A percentile compares a stretch with the other conserved stretches of the same genome.
These are phyloP conservation scores for Aquilaria sinensis DNA, from an alignment of 345 rosid species.

Conservation along the genomic window DNA sequence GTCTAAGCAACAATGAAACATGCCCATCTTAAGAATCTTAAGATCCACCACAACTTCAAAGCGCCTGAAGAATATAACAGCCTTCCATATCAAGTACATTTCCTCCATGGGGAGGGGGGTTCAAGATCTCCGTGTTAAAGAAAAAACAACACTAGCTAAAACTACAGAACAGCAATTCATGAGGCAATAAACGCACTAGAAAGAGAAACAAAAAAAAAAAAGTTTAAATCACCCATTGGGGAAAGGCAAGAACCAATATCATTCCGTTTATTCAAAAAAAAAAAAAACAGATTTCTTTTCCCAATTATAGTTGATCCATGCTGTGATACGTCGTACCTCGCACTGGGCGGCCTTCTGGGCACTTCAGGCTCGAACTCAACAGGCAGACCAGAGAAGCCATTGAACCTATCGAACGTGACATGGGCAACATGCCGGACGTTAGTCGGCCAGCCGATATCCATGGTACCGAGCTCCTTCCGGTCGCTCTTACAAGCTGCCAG, in stretches of 20 bases:
- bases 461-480: conserved; percentile 47
- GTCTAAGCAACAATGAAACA: neutral
- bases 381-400: conserved; percentile 90
- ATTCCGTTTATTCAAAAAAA: no score
- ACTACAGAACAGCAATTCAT: no score
- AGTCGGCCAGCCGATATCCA: conserved; percentile 89
- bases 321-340: conserved; percentile 42
- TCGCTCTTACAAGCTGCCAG: conserved; percentile 56
- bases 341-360: conserved; percentile 78
- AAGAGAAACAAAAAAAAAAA: neutral
- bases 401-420: conserved; percentile 90
- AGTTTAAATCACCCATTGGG: neutral
- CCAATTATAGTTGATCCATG: conserved; percentile 1
- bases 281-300: neutral
- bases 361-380: conserved; percentile 90
- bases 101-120: no score
- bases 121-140: no score
- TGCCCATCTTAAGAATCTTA: no score
- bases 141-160: no score
- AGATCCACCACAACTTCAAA: no score
- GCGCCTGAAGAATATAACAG: no score
- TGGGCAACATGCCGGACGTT: conserved; percentile 83
- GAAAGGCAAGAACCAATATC: neutral
- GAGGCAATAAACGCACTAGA: neutral
- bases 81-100: no score